Base-by-base conservation (phyloP, 495 filamentous ascomycete species). In the Paragyromitra xinjiangensis region DNA sequence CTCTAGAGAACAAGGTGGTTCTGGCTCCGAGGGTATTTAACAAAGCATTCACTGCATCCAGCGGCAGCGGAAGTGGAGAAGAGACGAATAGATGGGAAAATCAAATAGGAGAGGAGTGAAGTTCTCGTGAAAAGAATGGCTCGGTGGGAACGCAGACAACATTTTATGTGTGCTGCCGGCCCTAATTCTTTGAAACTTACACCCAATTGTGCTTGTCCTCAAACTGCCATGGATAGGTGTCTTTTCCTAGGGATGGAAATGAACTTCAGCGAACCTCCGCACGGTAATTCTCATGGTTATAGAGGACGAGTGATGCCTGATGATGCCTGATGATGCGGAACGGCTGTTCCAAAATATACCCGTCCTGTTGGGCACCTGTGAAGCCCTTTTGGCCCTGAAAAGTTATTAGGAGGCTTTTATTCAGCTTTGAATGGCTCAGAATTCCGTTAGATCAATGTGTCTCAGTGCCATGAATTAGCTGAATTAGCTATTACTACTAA, bases 151-250 rank as follows among this genome's bases (percentile, higher is more conserved):
- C 40, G 34, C 34, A 26, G 29, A 12, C 1, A 6, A 26, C 22
- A 37, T 16, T 42, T 16, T 5, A 61, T 69, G 67, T 40, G 51
- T 69, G 55, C 45, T 59, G 34, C 53, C 40, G 51, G 22, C 26
- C 39, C 8, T 8, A 19, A 44, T 45, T 24, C 24, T 58, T 56
- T 44, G 22, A 44, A 7, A n/a, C 50, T 53, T 53, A n/a, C 12
- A 42, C 26, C 6, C 9, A 26, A 56, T 11, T 11, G 1, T 9
- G 11, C 19, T 11, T 45, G 42, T 45, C 11, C 12, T 48, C 14
- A 4, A 4, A 0, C 11, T 48, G 22, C 2, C 7, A 7, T 56
- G 19, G 19, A 29, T 22, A 9, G 2, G 8, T 11, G 11, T 16
- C 16, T 24, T 29, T 26, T 11, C 42, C 8, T 44, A 6, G 42